Evolutionary conservation across 1,284 basidiomycete species (phyloP).

Genomic region (Austroboletus niveus): DNA sequence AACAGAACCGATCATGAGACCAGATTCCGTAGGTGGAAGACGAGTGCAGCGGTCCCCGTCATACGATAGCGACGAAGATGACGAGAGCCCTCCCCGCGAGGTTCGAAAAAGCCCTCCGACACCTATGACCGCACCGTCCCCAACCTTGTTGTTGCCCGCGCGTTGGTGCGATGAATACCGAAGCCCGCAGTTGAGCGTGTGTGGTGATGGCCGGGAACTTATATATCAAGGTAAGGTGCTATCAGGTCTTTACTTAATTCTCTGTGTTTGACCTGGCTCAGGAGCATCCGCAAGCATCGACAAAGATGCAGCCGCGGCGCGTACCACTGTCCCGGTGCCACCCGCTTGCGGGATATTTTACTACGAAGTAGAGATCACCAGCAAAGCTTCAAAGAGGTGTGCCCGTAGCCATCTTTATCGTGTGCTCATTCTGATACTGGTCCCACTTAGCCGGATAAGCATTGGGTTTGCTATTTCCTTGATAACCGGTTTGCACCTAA

Average conservation of each 20-base stretch:
- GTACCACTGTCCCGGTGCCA: conserved; percentile 74
- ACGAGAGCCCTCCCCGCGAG: conserved; percentile 47
- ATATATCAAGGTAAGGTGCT: conserved; percentile 54
- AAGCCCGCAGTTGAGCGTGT: conserved; percentile 57
- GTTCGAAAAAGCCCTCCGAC: conserved; percentile 30
- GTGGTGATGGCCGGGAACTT: conserved; percentile 68
- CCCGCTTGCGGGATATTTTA: conserved; percentile 86
- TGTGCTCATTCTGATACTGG: conserved; percentile 11
- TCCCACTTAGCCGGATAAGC: conserved; percentile 65
- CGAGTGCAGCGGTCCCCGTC: conserved; percentile 31
- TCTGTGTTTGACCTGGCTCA: conserved; percentile 20
- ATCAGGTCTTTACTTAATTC: not conserved
- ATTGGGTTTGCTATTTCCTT: conserved; percentile 53
- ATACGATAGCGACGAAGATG: conserved; percentile 64
- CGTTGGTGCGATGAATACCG: conserved; percentile 74
- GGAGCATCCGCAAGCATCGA: conserved; percentile 61
- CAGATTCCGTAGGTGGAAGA: conserved; percentile 16
- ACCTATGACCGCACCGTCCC: conserved; percentile 32
- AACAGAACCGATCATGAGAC: conserved; percentile 29
- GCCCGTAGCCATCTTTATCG: conserved; percentile 20
- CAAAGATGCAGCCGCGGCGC: conserved; percentile 78
- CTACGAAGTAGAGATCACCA: conserved; percentile 78
- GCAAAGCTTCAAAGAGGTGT: conserved; percentile 76
- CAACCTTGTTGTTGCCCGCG: conserved; percentile 64
- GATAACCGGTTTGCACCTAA: conserved; percentile 1